Conservation (phyloP, 495 filamentous ascomycete species). For the Lepidopterella palustris region DNA sequence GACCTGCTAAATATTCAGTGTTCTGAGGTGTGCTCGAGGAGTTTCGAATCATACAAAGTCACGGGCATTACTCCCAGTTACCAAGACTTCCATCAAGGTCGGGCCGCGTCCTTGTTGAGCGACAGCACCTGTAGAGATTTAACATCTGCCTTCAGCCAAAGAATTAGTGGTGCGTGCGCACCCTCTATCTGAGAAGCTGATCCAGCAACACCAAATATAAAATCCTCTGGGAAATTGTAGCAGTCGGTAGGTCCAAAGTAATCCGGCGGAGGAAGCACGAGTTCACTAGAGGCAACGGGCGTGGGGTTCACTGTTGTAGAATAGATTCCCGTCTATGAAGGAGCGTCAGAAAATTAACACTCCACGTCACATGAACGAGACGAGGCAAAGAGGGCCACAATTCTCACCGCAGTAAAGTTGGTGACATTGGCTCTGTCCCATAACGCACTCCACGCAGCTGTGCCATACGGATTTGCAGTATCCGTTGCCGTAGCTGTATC, state of each 20-base stretch:
- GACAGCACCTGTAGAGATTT: slow-evolving; percentile 19
- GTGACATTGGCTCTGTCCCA: slow-evolving; percentile 2
- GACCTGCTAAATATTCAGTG: slow-evolving; percentile 29
- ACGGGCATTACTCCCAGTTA: not conserved
- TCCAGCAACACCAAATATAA: slow-evolving; percentile 31
- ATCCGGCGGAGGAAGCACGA: slow-evolving; percentile 13
- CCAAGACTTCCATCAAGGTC: slow-evolving; percentile 36
- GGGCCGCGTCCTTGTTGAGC: slow-evolving; percentile 25
- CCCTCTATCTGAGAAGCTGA: slow-evolving; percentile 28
- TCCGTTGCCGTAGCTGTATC: slow-evolving; percentile 9
- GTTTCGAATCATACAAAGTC: slow-evolving; percentile 1
- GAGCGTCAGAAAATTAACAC: not conserved
- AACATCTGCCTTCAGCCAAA: not conserved
- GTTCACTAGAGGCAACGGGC: slow-evolving; percentile 13
- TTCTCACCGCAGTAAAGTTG: slow-evolving; percentile 6
- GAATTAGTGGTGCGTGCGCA: not conserved
- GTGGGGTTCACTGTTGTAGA: slow-evolving; percentile 17
- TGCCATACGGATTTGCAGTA: slow-evolving; percentile 12
- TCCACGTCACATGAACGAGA: too few relatives aligned
- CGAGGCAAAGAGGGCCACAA: too few relatives aligned
- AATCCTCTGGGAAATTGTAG: slow-evolving; percentile 23
- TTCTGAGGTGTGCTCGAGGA: slow-evolving; percentile 24
- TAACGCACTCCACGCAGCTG: slow-evolving; percentile 10
- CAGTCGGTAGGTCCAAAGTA: slow-evolving; percentile 22
- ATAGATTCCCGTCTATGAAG: not conserved